Evolutionary conservation across 1,139 yeast species (phyloP).

Genomic region (Kluyveromyces marxianus): DNA sequence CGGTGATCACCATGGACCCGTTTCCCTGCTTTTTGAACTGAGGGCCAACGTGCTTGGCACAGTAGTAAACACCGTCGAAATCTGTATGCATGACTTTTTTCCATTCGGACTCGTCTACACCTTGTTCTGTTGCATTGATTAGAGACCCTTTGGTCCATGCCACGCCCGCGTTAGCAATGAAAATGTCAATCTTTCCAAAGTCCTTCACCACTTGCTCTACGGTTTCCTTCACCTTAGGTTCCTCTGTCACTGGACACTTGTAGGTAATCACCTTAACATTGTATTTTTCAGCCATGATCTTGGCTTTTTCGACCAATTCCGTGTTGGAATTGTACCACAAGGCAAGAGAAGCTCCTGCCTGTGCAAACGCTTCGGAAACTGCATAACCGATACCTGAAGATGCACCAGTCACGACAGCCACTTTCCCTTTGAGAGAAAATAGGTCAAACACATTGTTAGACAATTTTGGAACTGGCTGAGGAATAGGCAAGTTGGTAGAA

Average conservation of each 20-base stretch:
- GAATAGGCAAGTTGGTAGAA: slow-evolving; percentile 20
- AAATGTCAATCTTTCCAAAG: slow-evolving; percentile 71
- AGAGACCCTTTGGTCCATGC: slow-evolving; percentile 76
- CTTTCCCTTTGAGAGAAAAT: slow-evolving; percentile 66
- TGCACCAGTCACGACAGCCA: slow-evolving; percentile 68
- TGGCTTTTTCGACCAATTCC: slow-evolving; percentile 51
- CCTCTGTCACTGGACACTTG: slow-evolving; percentile 58
- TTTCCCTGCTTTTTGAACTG: slow-evolving; percentile 60
- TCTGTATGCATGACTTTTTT: slow-evolving; percentile 62
- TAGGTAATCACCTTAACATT: slow-evolving; percentile 66
- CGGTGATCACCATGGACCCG: slow-evolving; percentile 78
- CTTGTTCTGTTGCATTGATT: slow-evolving; percentile 42
- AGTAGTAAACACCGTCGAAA: slow-evolving; percentile 68
- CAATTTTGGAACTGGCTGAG: slow-evolving; percentile 25
- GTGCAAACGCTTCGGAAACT: slow-evolving; percentile 60
- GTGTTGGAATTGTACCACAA: slow-evolving; percentile 72
- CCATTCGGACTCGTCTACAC: slow-evolving; percentile 51
- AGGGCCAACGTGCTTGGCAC: slow-evolving; percentile 65
- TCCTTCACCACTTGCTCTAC: slow-evolving; percentile 56
- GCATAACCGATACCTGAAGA: slow-evolving; percentile 52
- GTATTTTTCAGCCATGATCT: slow-evolving; percentile 40
- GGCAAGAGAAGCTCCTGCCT: slow-evolving; percentile 72
- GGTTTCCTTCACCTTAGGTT: slow-evolving; percentile 49
- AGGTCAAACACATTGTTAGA: slow-evolving; percentile 36
- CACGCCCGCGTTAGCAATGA: slow-evolving; percentile 88